These are phyloP conservation scores for Exophiala alcalophila DNA, from an alignment of 2,329 filamentous ascomycete species.

Conservation along the genomic window DNA sequence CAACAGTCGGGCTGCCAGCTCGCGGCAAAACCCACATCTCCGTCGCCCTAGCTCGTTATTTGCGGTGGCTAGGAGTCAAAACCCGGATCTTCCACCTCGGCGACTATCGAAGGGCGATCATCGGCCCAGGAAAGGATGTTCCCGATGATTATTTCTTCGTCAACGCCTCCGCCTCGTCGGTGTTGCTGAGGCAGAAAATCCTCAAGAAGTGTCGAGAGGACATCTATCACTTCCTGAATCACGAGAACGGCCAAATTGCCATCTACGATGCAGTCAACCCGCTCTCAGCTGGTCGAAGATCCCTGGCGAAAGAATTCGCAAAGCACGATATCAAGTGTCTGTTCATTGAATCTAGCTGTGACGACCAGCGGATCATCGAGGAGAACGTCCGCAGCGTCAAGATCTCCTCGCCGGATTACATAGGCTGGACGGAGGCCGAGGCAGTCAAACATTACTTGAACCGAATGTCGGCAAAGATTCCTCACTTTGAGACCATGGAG, in stretches of 20 bases:
- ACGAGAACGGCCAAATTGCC: conserved; percentile 96
- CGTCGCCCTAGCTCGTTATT: conserved; percentile 88
- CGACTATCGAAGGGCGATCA: conserved; percentile 89
- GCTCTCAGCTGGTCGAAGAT: conserved; percentile 73
- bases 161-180: conserved; percentile 84
- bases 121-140: conserved; percentile 77
- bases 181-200: conserved; percentile 95
- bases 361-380: conserved; percentile 87
- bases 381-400: conserved; percentile 98
- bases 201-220: conserved; percentile 96
- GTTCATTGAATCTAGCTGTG: conserved; percentile 94
- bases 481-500: conserved; percentile 94
- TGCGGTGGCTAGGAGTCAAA: conserved; percentile 96
- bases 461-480: conserved; percentile 88
- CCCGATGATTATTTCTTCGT: conserved; percentile 98
- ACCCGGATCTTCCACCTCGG: conserved; percentile 96
- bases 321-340: conserved; percentile 96
- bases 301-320: conserved; percentile 91
- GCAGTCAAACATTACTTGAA: conserved; percentile 88
- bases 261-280: conserved; percentile 99
- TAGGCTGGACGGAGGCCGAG: conserved; percentile 86
- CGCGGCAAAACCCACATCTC: conserved; percentile 97
- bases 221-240: conserved; percentile 92
- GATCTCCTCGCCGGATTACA: conserved; percentile 94
- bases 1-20: conserved; percentile 91